Base-by-base conservation (phyloP, 1,284 basidiomycete genomes). In the Athelia psychrophila region DNA sequence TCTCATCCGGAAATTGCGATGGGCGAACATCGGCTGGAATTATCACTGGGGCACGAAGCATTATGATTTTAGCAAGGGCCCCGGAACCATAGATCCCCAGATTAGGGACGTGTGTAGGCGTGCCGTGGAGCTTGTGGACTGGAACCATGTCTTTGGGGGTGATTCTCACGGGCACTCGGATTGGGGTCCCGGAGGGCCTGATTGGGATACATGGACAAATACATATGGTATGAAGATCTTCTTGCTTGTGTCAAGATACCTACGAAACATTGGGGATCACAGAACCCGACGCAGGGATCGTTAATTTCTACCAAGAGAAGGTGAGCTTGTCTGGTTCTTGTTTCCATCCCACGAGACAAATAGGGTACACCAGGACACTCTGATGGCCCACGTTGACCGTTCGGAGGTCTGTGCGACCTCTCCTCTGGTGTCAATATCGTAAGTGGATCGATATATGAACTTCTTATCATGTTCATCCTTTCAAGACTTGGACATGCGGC, bases 1-100 rank as follows among this genome's bases (percentile, higher is more conserved):
- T 44, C 78, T 95, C 4, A 58, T 93, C n/a, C 73, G 74, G 0
- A 88, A 84, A 64, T 66, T 97, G 33, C 79, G 94, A 35, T 97
- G 94, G 94, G 89, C 92, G 1, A 97, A 95, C 61, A 88, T 97
- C 44, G 94, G 94, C 4, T 91, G 89, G 84, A 89, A 83, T 50
- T 97, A 97, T 66, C 83, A 96, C 71, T 96, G 93, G 93, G 88
- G 91, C 1, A 89, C 84, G 23, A 97, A 96, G 62, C 85, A 89
- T 53, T 97, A 97, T 62, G 91, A 95, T 62, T 94, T 95, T 57
- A 77, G 80, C 0, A 81, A 76, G 57, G 80, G 80, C 1, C 83
- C 80, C 51, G 85, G 82, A 0, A 73, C 75, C 0, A 83, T 95
- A 47, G 80, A 86, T 44, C 56, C 68, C 1, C 70, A 74, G 8